Conservation (phyloP, 108 stramenopile species). For the Cyclotella baltica region DNA sequence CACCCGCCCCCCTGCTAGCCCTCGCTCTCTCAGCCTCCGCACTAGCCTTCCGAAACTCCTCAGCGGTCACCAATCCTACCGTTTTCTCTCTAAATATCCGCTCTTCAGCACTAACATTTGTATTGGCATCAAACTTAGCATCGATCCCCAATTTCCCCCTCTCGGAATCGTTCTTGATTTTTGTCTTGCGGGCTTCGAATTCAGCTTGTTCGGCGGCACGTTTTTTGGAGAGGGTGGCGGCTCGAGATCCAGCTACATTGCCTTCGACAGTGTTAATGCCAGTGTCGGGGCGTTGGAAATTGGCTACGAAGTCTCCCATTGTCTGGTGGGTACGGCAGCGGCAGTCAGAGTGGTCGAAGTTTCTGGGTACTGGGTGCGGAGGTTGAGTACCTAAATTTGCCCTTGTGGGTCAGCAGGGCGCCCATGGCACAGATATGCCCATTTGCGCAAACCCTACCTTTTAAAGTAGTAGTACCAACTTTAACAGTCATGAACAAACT, state of each 20-base stretch:
- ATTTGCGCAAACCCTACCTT: no score
- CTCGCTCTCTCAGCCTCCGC: slow-evolving; percentile 50
- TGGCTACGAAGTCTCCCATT: slow-evolving; percentile 86
- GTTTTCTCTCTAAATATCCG: slow-evolving; percentile 67
- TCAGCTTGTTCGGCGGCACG: slow-evolving; percentile 76
- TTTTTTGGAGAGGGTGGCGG: slow-evolving; percentile 72
- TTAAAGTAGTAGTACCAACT: no score
- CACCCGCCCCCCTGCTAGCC: slow-evolving; percentile 19
- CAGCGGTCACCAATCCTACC: slow-evolving; percentile 87
- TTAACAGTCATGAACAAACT: no score
- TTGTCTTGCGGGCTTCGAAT: slow-evolving; percentile 68
- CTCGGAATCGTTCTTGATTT: slow-evolving; percentile 58
- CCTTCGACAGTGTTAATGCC: slow-evolving; percentile 90
- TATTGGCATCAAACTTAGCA: slow-evolving; percentile 54
- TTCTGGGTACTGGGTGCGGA: background rate
- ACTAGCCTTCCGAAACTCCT: slow-evolving; percentile 74
- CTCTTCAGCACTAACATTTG: slow-evolving; percentile 57
- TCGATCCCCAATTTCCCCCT: slow-evolving; percentile 54
- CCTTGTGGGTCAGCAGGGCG: no score
- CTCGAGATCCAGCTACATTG: slow-evolving; percentile 84
- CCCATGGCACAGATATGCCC: no score
- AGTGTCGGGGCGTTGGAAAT: slow-evolving; percentile 80
- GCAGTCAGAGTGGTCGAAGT: background rate
- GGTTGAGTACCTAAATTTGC: no score
- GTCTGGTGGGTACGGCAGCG: background rate